A percentile compares a stretch with the other conserved stretches of the same genome.
phyloP scores from a whole-genome alignment of 1,139 yeast species.

The Saccharomycopsis hybrid region DNA sequence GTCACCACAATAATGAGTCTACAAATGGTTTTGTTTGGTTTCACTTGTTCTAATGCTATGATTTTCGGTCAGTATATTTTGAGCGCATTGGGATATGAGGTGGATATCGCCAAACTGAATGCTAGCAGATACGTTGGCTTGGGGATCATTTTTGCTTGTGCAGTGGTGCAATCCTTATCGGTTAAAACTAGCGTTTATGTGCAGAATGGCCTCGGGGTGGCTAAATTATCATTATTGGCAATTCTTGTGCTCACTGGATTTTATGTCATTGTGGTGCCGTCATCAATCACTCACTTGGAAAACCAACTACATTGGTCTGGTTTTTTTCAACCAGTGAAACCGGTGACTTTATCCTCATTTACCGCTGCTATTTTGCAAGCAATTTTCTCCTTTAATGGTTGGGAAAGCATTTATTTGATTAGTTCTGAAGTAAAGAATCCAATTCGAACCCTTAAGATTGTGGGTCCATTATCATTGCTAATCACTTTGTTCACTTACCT shows the following conservation, averaged over 20 bases:
- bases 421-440: conserved; percentile 59
- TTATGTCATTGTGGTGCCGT: conserved; percentile 42
- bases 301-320: conserved; percentile 33
- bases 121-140: conserved; percentile 40
- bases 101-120: conserved; percentile 31
- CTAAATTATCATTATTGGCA: conserved; percentile 44
- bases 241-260: conserved; percentile 46
- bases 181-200: conserved; percentile 46
- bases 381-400: conserved; percentile 55
- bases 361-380: conserved; percentile 55
- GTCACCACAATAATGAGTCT: conserved; percentile 53
- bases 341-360: conserved; percentile 39
- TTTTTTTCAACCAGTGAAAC: conserved; percentile 27
- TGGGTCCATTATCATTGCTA: conserved; percentile 51
- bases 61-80: conserved; percentile 66
- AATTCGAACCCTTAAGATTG: conserved; percentile 46
- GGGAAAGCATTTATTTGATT: conserved; percentile 59
- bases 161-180: conserved; percentile 47
- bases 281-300: conserved; percentile 36
- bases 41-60: conserved; percentile 56
- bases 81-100: conserved; percentile 40
- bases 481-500: conserved; percentile 46
- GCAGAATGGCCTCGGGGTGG: conserved; percentile 51
- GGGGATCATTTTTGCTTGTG: conserved; percentile 36
- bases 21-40: conserved; percentile 56